Base-by-base conservation (phyloP, 2,329 filamentous ascomycete genomes). In the Parastagonospora nodorum region DNA sequence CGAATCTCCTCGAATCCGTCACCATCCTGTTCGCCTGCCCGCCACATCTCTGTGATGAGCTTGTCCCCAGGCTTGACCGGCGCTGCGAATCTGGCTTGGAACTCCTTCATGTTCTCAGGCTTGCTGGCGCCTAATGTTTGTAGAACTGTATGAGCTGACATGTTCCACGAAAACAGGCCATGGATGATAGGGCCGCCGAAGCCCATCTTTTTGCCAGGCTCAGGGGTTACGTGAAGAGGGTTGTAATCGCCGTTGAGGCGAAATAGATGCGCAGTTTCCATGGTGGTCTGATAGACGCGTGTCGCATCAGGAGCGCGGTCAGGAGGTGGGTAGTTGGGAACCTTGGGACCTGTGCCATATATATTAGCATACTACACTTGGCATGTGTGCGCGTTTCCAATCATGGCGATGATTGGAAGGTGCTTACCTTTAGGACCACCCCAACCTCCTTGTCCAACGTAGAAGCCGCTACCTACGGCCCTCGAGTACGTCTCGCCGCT, bases 181-280 rank as follows among this genome's bases (percentile, higher is more conserved):
- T 96, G 92, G 72, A 96, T 89, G 74, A 96, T 96, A 62, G 85
- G 80, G 30, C 92, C 92, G 27, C 90, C 90, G 63, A 96, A 96
- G 53, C 92, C 92, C 90, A 96, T 96, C 77, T 91, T 88, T 75
- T 84, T 77, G 53, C 91, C 91, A 0, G 91, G 90, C 75, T 91
- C 89, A 10, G 91, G 91, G 14, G 89, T 89, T 6, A 90, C 91
- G 72, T 96, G 92, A 31, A 96, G 85, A 27, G 92, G 92, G 78
- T 96, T 96, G 77, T 96, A 96, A 78, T 96, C 92, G 60, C 92
- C 92, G 65, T 96, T 96, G 43, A 96, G 82, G 57, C 90, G 84
- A 57, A 69, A 67, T 32, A 67, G 58, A 42, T 73, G 83, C 8
- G 90, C 85, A 4, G 89, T 89, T 77, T 92, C 85, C 45, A 78